Percentiles rank a stretch among this genome's conserved stretches.
These are phyloP conservation scores for Paragyromitra xinjiangensis DNA, from an alignment of 495 filamentous ascomycete genomes.

Conservation along the genomic window DNA sequence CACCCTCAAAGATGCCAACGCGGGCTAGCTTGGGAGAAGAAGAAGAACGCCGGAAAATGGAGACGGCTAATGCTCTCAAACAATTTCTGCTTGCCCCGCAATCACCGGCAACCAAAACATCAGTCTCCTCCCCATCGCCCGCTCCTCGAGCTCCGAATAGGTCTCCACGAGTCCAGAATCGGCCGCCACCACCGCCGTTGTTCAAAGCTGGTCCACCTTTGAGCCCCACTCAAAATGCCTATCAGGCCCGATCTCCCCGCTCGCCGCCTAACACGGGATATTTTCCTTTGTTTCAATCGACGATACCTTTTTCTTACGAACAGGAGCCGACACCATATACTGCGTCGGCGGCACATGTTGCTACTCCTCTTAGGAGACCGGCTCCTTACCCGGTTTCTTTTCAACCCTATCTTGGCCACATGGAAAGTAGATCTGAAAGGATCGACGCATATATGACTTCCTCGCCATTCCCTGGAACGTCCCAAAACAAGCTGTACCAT, in stretches of 20 bases:
- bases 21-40: conserved; percentile 23
- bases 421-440: conserved; percentile 3
- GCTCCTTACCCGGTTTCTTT: conserved; percentile 24
- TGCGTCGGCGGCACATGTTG: background rate
- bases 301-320: conserved; percentile 16
- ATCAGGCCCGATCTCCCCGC: conserved; percentile 29
- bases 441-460: conserved; percentile 17
- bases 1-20: conserved; percentile 30
- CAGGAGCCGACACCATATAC: conserved; percentile 20
- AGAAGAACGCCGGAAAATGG: conserved; percentile 19
- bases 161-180: conserved; percentile 23
- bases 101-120: conserved; percentile 25
- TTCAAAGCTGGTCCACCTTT: conserved; percentile 44
- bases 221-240: conserved; percentile 35
- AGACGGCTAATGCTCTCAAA: conserved; percentile 48
- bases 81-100: conserved; percentile 46
- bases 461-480: conserved; percentile 18
- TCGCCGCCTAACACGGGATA: conserved; percentile 28
- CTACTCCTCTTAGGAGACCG: conserved; percentile 20
- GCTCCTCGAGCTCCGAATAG: conserved; percentile 17
- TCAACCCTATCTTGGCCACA: conserved; percentile 18
- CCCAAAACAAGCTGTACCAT: conserved; percentile 34
- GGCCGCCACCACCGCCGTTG: conserved; percentile 12
- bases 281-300: conserved; percentile 36
- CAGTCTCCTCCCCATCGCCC: conserved; percentile 31